phyloP scores from a whole-genome alignment of 2,329 filamentous ascomycete species.

The Colletotrichum orchidophilum region DNA sequence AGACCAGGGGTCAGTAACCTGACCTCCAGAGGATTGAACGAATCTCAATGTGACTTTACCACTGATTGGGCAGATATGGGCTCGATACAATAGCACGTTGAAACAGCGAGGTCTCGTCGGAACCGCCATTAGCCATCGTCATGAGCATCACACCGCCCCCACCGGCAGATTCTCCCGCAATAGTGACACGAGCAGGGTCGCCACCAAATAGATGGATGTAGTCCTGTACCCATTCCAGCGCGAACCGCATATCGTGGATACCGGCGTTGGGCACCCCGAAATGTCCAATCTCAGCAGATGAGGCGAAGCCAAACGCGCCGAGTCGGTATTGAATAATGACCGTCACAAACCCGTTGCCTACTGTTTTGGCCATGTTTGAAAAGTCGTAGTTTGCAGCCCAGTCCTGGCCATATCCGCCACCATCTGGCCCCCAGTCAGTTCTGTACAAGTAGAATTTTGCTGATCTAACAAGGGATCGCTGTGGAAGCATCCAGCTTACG shows the following conservation, averaged over 20 bases:
- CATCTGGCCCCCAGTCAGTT: not conserved
- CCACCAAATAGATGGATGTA: constrained; percentile 73
- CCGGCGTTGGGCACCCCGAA: constrained; percentile 57
- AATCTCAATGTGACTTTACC: not conserved
- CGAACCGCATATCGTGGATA: constrained; percentile 67
- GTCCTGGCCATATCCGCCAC: not conserved
- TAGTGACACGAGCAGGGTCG: constrained; percentile 69
- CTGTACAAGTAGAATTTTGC: not conserved
- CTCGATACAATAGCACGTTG: not conserved
- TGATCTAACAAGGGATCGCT: not conserved
- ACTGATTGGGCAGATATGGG: not conserved
- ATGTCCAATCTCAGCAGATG: constrained; percentile 18
- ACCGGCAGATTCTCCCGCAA: constrained; percentile 70
- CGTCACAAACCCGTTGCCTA: not conserved
- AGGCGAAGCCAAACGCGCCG: constrained; percentile 1
- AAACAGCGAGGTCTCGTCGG: not conserved
- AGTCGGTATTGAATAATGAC: constrained; percentile 12
- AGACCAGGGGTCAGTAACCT: not conserved
- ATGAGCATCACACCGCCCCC: constrained; percentile 70
- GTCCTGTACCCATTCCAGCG: constrained; percentile 69
- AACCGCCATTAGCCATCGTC: constrained; percentile 66
- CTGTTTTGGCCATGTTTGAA: not conserved
- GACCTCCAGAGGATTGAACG: not conserved
- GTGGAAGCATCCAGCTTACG: not conserved
- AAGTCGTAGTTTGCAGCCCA: not conserved